phyloP scores from a whole-genome alignment of 192 early-diverging fungal genomes.

The Rhizoclosmatium globosum region DNA sequence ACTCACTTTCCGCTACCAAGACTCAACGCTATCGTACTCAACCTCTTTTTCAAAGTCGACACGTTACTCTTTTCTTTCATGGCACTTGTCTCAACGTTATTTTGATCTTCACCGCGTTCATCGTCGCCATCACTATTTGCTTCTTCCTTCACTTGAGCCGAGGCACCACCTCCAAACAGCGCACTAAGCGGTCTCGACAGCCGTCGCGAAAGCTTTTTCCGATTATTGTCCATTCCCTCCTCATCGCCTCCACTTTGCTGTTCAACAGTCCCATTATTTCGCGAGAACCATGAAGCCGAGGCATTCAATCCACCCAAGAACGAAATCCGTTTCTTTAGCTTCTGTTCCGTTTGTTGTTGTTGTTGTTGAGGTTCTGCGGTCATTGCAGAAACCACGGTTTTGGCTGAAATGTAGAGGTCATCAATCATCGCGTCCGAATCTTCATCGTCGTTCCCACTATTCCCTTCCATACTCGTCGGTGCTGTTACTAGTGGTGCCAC shows the following conservation, averaged over 20 bases:
- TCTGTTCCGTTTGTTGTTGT: neutral
- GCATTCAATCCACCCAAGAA: neutral
- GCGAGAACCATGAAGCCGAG: neutral
- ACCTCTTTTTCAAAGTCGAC: neutral
- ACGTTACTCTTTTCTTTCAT: neutral
- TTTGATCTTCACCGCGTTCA: neutral
- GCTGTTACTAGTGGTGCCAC: neutral
- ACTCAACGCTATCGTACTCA: neutral
- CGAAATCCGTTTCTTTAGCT: neutral
- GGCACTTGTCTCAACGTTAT: neutral
- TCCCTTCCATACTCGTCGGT: neutral
- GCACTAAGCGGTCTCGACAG: neutral
- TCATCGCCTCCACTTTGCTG: neutral
- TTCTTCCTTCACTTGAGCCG: neutral
- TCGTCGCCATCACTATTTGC: neutral
- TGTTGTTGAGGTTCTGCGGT: neutral
- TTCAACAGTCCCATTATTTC: neutral
- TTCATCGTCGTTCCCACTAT: neutral
- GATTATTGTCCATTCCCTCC: neutral
- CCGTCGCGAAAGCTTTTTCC: neutral
- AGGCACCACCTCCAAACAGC: neutral
- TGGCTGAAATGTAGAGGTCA: neutral
- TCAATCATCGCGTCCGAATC: constrained; percentile 22
- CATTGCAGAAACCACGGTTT: neutral
- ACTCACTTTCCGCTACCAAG: constrained; percentile 9